Percentiles rank a stretch among this genome's conserved stretches.
phyloP scores from a whole-genome alignment of 1,284 basidiomycete species.

The Pterulicium gracile region DNA sequence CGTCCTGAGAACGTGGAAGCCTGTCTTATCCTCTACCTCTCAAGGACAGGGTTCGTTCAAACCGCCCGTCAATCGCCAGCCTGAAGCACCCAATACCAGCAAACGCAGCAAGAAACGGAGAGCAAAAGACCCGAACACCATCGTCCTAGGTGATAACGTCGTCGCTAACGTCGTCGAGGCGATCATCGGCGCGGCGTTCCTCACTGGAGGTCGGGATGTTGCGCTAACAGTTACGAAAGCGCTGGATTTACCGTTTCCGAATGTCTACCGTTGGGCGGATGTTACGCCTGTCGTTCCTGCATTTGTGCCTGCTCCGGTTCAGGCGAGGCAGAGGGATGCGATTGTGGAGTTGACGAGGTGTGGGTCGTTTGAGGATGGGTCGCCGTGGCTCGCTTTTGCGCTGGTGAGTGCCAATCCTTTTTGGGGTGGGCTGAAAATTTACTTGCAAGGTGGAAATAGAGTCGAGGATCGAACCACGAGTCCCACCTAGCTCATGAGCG shows the following conservation, averaged over 20 bases:
- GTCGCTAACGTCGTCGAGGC: constrained; percentile 76
- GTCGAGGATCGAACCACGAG: too few species aligned
- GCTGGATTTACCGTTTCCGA: constrained; percentile 48
- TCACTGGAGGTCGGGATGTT: constrained; percentile 53
- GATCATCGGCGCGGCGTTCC: constrained; percentile 69
- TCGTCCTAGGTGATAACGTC: constrained; percentile 75
- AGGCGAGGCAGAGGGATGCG: too few species aligned
- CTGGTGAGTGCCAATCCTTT: too few species aligned
- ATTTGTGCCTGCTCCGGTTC: constrained; percentile 31
- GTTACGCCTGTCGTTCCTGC: constrained; percentile 38
- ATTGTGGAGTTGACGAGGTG: too few species aligned
- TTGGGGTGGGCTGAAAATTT: too few species aligned
- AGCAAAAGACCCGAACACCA: constrained; percentile 26
- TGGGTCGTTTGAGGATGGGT: too few species aligned
- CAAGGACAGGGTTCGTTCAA: too few species aligned
- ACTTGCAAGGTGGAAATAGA: too few species aligned
- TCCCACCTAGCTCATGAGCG: constrained; percentile 67
- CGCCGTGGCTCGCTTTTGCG: too few species aligned
- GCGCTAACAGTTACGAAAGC: constrained; percentile 54
- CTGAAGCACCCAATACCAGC: neutral
- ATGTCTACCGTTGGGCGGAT: constrained; percentile 59
- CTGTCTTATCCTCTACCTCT: constrained; percentile 16
- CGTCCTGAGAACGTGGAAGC: constrained; percentile 51
- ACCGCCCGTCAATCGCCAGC: too few species aligned
- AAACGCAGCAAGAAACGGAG: constrained; percentile 21